Conservation (phyloP, 768 basidiomycete species). For the Boletus tomentosulus region DNA sequence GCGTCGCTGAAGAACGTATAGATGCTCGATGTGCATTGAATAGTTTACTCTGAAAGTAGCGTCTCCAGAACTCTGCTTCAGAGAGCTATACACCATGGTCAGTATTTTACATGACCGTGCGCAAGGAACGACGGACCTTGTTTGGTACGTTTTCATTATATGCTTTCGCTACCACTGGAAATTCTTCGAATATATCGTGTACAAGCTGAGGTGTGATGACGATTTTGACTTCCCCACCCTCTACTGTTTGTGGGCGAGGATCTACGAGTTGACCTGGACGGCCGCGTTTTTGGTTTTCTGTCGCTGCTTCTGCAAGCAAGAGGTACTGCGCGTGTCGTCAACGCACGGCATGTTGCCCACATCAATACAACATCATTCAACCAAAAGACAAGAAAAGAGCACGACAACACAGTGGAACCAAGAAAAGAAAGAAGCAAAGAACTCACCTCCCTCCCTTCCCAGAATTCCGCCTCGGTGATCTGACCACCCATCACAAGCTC, state of each 20-base stretch:
- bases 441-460: conserved; percentile 90
- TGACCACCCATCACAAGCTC: conserved; percentile 83
- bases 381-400: not conserved
- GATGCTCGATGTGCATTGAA: conserved; percentile 95
- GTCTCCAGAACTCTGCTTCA: conserved; percentile 92
- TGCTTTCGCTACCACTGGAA: conserved; percentile 89
- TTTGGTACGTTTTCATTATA: conserved; percentile 90
- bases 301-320: conserved; percentile 68
- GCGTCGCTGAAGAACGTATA: conserved; percentile 79
- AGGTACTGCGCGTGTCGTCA: conserved; percentile 49
- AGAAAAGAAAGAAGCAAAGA: not conserved
- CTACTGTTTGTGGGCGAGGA: conserved; percentile 79
- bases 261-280: conserved; percentile 83
- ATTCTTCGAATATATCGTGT: conserved; percentile 96
- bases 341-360: not conserved
- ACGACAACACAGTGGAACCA: not conserved
- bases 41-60: conserved; percentile 94
- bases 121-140: conserved; percentile 45
- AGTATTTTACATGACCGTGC: not conserved
- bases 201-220: conserved; percentile 88
- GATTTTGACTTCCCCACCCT: conserved; percentile 84
- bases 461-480: conserved; percentile 92
- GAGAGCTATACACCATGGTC: conserved; percentile 52
- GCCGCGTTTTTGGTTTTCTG: conserved; percentile 73
- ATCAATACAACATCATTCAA: conserved; percentile 7